Evolutionary conservation across 768 basidiomycete species (phyloP).

Genomic region (Rubroboletus pulcherrimus): DNA sequence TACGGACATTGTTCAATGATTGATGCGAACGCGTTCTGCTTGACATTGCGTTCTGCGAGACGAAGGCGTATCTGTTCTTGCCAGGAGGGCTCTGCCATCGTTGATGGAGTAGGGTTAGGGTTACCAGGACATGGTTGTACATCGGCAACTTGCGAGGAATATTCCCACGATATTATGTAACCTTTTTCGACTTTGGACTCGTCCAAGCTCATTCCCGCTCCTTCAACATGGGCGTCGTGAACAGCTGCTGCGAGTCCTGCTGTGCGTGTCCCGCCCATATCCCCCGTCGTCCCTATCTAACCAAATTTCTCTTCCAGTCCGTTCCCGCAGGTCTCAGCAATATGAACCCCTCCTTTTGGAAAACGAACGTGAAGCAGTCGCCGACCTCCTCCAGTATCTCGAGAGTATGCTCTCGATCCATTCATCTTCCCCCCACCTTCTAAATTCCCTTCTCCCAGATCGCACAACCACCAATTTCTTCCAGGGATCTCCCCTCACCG

Average conservation of each 20-base stretch:
- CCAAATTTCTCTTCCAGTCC: slow-evolving; percentile 47
- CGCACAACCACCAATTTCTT: slow-evolving; percentile 99
- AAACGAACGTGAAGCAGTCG: slow-evolving; percentile 96
- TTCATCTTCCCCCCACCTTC: not conserved
- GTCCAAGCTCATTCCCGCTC: not conserved
- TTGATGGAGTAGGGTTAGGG: slow-evolving; percentile 30
- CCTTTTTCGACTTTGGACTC: slow-evolving; percentile 14
- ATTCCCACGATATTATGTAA: slow-evolving; percentile 22
- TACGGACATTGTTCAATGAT: slow-evolving; percentile 90
- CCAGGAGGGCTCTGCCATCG: slow-evolving; percentile 82
- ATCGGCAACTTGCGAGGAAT: slow-evolving; percentile 20
- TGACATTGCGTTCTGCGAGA: slow-evolving; percentile 78
- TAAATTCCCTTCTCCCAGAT: slow-evolving; percentile 40
- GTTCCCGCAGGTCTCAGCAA: slow-evolving; percentile 77
- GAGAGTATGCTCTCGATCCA: slow-evolving; percentile 66
- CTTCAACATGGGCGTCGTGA: slow-evolving; percentile 63
- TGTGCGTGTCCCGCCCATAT: slow-evolving; percentile 44
- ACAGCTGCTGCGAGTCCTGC: slow-evolving; percentile 82
- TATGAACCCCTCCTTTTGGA: slow-evolving; percentile 86
- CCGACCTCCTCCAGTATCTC: slow-evolving; percentile 93
- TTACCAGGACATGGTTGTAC: slow-evolving; percentile 3
- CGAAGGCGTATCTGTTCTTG: slow-evolving; percentile 77
- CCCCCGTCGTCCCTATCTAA: slow-evolving; percentile 6
- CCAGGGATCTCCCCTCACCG: slow-evolving; percentile 84
- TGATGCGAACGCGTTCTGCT: slow-evolving; percentile 74